phyloP scores from a whole-genome alignment of 148 eudicot genomes.

The Vaccinium vitisidaea region DNA sequence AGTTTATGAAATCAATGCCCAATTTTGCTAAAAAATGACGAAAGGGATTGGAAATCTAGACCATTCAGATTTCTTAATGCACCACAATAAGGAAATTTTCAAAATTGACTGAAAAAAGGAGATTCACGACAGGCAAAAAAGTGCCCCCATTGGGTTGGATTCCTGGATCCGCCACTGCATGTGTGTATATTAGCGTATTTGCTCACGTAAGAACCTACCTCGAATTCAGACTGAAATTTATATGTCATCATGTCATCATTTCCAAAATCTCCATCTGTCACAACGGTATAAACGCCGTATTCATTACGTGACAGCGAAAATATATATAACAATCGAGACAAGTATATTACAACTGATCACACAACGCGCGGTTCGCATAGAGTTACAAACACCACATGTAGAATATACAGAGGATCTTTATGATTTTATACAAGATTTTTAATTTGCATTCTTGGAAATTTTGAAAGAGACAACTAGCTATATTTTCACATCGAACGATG shows the following conservation, averaged over 20 bases:
- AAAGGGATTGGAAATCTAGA: too few species aligned
- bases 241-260: neutral
- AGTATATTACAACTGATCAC: neutral
- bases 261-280: neutral
- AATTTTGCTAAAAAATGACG: too few species aligned
- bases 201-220: neutral
- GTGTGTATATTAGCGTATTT: neutral
- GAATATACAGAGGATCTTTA: neutral
- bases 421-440: neutral
- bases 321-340: neutral
- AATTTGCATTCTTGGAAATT: neutral
- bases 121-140: neutral
- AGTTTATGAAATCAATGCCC: too few species aligned
- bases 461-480: neutral
- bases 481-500: neutral
- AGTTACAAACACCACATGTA: neutral
- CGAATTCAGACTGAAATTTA: too few species aligned
- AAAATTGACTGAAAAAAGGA: neutral
- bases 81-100: neutral
- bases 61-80: too few species aligned
- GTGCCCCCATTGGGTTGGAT: too few species aligned
- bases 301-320: neutral
- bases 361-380: neutral
- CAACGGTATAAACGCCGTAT: too few species aligned
- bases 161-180: too few species aligned